Percentiles rank a stretch among this genome's conserved stretches.
Conservation (phyloP, 768 basidiomycete genomes). For the Hydnum rufescens region DNA sequence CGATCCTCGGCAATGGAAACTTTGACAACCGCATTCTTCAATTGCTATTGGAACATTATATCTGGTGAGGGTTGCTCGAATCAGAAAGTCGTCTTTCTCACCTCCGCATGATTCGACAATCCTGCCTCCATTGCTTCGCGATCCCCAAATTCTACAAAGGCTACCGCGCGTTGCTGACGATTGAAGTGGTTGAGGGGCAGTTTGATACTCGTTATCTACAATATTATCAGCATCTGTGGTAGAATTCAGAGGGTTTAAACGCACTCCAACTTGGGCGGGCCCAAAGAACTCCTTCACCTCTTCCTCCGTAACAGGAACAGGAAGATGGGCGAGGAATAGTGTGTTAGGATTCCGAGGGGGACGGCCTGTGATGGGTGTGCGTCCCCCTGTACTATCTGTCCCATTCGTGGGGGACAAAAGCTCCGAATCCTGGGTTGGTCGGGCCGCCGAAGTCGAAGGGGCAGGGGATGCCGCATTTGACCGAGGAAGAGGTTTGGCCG, state of each 20-base stretch:
- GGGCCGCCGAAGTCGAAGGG: slow-evolving; percentile 1
- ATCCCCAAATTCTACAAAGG: slow-evolving; percentile 79
- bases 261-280: slow-evolving; percentile 45
- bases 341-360: slow-evolving; percentile 64
- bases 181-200: slow-evolving; percentile 27
- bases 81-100: slow-evolving; percentile 22
- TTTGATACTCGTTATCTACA: slow-evolving; percentile 47
- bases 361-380: slow-evolving; percentile 51
- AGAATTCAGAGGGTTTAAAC: slow-evolving; percentile 15
- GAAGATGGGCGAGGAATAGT: slow-evolving; percentile 52
- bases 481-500: background rate
- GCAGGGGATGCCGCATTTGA: slow-evolving; percentile 2
- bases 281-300: slow-evolving; percentile 63
- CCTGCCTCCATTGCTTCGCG: slow-evolving; percentile 72
- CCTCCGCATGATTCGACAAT: slow-evolving; percentile 53
- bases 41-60: no score
- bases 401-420: background rate
- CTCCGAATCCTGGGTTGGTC: slow-evolving; percentile 4
- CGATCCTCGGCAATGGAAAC: background rate
- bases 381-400: slow-evolving; percentile 38
- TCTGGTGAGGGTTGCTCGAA: no score
- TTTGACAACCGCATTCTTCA: background rate
- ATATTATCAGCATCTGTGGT: background rate
- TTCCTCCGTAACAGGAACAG: slow-evolving; percentile 30
- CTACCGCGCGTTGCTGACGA: slow-evolving; percentile 29